phyloP scores from a whole-genome alignment of 2,329 filamentous ascomycete genomes.

The Berkeleyomyces basicola region DNA sequence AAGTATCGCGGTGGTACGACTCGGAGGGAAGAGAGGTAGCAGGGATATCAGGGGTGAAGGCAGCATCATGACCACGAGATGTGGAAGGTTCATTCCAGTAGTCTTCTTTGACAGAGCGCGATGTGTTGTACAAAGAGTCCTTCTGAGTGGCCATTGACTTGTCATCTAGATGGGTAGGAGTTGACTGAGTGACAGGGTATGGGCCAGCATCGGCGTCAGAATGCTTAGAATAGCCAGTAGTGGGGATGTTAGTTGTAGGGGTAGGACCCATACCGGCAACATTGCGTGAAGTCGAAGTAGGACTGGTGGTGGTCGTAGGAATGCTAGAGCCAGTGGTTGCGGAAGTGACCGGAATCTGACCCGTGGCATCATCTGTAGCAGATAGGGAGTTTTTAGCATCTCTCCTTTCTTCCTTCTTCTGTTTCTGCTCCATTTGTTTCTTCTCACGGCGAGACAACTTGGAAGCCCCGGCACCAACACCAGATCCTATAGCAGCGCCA shows the following conservation, averaged over 20 bases:
- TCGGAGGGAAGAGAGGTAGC: neutral
- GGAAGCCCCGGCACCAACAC: neutral
- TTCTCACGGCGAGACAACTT: slow-evolving; percentile 22
- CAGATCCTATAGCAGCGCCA: slow-evolving; percentile 1
- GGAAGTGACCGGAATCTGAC: neutral
- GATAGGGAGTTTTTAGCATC: neutral
- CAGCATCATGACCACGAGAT: neutral
- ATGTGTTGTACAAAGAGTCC: neutral
- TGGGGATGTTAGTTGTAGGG: neutral
- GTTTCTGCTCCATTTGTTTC: slow-evolving; percentile 74
- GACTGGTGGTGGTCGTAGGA: neutral
- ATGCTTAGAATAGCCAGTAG: neutral
- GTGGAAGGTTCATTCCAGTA: neutral
- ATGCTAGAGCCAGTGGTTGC: neutral
- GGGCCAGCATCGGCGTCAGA: neutral
- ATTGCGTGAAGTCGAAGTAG: neutral
- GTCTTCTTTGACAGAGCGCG: neutral
- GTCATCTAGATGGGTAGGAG: neutral
- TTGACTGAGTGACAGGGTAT: slow-evolving; percentile 9
- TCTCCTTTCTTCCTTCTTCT: slow-evolving; percentile 42
- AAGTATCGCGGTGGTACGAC: neutral
- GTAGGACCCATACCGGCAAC: neutral
- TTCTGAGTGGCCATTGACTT: neutral
- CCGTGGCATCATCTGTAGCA: neutral
- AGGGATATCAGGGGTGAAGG: too few relatives aligned